These are phyloP conservation scores for Boletales sp. DNA, from an alignment of 768 basidiomycete genomes.

Conservation along the genomic window DNA sequence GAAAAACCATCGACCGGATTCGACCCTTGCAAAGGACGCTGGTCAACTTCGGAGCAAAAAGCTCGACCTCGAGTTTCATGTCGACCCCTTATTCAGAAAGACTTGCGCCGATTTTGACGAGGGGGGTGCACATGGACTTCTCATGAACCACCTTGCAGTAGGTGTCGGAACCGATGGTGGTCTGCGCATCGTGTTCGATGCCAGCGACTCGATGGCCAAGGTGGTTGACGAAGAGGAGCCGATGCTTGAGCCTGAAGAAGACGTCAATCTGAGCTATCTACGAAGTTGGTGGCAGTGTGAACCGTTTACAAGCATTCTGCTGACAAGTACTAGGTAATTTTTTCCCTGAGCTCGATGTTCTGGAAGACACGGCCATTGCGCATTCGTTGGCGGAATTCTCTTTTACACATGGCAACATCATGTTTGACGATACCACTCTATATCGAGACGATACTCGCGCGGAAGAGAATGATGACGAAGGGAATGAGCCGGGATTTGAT, in stretches of 20 bases:
- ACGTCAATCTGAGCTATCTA: constrained; percentile 60
- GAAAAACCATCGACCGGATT: constrained; percentile 65
- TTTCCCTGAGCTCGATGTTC: constrained; percentile 60
- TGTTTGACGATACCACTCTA: constrained; percentile 60
- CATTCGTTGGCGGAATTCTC: constrained; percentile 79
- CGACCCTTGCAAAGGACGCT: constrained; percentile 88
- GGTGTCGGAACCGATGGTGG: constrained; percentile 77
- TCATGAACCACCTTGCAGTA: constrained; percentile 92
- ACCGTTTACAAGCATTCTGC: background rate
- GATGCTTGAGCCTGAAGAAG: constrained; percentile 64
- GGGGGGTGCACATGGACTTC: constrained; percentile 89
- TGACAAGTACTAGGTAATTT: constrained; percentile 51
- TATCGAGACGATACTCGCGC: constrained; percentile 51
- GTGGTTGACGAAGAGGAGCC: constrained; percentile 67
- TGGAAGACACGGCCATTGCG: constrained; percentile 73
- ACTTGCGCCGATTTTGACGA: constrained; percentile 99
- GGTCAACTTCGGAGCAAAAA: constrained; percentile 84
- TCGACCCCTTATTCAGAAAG: constrained; percentile 97
- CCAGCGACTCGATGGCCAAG: constrained; percentile 83
- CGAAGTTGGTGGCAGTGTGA: constrained; percentile 44
- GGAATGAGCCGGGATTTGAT: constrained; percentile 18
- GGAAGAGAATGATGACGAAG: constrained; percentile 35
- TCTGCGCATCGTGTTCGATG: constrained; percentile 92
- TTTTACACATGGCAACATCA: constrained; percentile 64
- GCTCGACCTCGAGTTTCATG: constrained; percentile 90